phyloP scores from a whole-genome alignment of 257 asterid genomes.

The Nyctanthes arbortristis region DNA sequence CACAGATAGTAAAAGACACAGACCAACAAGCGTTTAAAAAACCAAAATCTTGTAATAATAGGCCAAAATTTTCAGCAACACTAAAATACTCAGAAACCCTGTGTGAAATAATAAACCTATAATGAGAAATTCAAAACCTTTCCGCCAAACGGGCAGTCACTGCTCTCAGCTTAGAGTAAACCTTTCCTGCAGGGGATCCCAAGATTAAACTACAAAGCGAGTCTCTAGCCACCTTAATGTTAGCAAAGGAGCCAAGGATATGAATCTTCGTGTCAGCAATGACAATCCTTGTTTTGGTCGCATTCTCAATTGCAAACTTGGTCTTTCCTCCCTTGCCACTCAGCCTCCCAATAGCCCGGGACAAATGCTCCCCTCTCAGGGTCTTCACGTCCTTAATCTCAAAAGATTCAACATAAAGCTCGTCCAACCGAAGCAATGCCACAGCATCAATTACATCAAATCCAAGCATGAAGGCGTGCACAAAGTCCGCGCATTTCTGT shows the following conservation, averaged over 20 bases:
- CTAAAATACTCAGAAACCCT: constrained; percentile 11
- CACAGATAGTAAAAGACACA: not conserved
- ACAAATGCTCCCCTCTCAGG: constrained; percentile 48
- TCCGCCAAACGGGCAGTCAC: constrained; percentile 76
- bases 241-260: constrained; percentile 14
- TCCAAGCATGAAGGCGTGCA: constrained; percentile 53
- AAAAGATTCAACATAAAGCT: constrained; percentile 51
- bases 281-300: constrained; percentile 22
- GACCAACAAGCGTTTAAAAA: not conserved
- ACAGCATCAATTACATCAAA: constrained; percentile 43
- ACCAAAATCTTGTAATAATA: not conserved
- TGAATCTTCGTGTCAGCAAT: constrained; percentile 31
- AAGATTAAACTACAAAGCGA: constrained; percentile 28
- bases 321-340: constrained; percentile 57
- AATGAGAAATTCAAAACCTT: constrained; percentile 49
- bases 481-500: constrained; percentile 55
- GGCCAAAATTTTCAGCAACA: constrained; percentile 24
- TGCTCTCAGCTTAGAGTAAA: constrained; percentile 49
- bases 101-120: constrained; percentile 4
- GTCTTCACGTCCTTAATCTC: constrained; percentile 59
- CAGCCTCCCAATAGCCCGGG: constrained; percentile 55
- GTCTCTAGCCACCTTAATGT: constrained; percentile 27
- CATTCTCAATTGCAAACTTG: constrained; percentile 44
- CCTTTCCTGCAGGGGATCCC: constrained; percentile 36
- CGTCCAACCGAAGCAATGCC: constrained; percentile 41